phyloP scores from a whole-genome alignment of 192 early-diverging fungal species.

The Podochytrium sp. region DNA sequence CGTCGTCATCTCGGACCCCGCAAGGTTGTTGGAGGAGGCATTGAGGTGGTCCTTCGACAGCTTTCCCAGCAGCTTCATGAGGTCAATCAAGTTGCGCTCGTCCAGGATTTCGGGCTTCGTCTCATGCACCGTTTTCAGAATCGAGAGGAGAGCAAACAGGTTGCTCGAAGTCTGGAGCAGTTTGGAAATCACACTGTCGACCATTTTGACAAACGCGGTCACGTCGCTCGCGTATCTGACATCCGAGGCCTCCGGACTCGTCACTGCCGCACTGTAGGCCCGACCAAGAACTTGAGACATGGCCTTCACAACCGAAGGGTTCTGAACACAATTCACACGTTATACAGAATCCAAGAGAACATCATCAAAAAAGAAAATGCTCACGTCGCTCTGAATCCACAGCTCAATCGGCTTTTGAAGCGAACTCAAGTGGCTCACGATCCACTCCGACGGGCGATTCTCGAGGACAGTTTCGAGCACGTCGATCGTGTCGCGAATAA shows the following conservation, averaged over 20 bases:
- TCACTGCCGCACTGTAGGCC: conserved; percentile 59
- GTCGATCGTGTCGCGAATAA: conserved; percentile 71
- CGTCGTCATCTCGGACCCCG: conserved; percentile 44
- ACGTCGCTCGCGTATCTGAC: conserved; percentile 17
- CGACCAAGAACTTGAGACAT: conserved; percentile 73
- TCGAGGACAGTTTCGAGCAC: conserved; percentile 67
- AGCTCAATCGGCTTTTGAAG: conserved; percentile 70
- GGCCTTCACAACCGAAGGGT: conserved; percentile 70
- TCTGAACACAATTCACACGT: too few species aligned
- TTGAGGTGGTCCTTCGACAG: conserved; percentile 80
- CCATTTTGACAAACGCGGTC: conserved; percentile 35
- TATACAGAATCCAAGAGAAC: too few species aligned
- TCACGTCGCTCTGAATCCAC: conserved; percentile 76
- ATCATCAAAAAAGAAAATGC: too few species aligned
- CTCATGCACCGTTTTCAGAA: conserved; percentile 33
- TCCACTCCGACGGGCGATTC: conserved; percentile 66
- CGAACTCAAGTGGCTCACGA: conserved; percentile 62
- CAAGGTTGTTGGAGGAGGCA: conserved; percentile 3
- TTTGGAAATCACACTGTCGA: conserved; percentile 39
- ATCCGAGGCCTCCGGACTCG: conserved; percentile 18
- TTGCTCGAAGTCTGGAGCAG: conserved; percentile 37
- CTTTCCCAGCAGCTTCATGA: conserved; percentile 85
- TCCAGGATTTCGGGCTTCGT: conserved; percentile 29
- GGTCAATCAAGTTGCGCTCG: conserved; percentile 63
- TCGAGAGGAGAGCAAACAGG: conserved; percentile 8